Base-by-base conservation (phyloP, 495 filamentous ascomycete genomes). In the Daldinia caldariorum region DNA sequence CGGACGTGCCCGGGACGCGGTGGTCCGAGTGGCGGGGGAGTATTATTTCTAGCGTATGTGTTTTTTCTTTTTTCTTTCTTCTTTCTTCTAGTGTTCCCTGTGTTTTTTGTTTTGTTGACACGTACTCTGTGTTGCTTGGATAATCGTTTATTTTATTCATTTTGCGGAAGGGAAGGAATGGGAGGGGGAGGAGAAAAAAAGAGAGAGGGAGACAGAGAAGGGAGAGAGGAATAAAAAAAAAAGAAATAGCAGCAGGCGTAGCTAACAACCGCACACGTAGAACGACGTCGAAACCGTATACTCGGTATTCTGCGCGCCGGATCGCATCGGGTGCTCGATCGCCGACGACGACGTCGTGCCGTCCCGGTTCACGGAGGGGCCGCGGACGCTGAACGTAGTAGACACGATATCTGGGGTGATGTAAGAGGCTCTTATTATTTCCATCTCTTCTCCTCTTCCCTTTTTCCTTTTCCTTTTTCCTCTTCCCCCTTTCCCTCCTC, bases 261-360 rank as follows among this genome's bases (percentile, higher is more conserved):
- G 7, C 39, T 43, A 50, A 29, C 13, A 22, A 22, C 20, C 6
- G 50, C n/a, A 18, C 2, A 32, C 37, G 13, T 56, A 80, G 78
- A 64, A 79, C 58, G 47, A 62, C 37, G 73, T 58, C 35, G 74
- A 66, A 54, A 80, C 81, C 10, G 60, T 72, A 14, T 83, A 79
- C 56, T 81, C 80, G 20, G 70, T 82, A 22, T 83, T 83, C 61
- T 83, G 81, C 57, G 78, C 74, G 12, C 71, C 77, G 12, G 47
- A 74, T 31, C 67, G 65, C 39, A 53, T n/a, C n/a, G 62, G 56
- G 56, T 38, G 37, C 58, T 31, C 18, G 29, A 10, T 45, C 20
- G 5, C 16, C 10, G 57, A 38, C 56, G 37, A 18, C 58, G 29
- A 31, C 20, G 8, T 37, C 10, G 5, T 64, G 54, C 78, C 80